Conservation (phyloP, 2,329 filamentous ascomycete genomes). For the Lizonia empirigonia region DNA sequence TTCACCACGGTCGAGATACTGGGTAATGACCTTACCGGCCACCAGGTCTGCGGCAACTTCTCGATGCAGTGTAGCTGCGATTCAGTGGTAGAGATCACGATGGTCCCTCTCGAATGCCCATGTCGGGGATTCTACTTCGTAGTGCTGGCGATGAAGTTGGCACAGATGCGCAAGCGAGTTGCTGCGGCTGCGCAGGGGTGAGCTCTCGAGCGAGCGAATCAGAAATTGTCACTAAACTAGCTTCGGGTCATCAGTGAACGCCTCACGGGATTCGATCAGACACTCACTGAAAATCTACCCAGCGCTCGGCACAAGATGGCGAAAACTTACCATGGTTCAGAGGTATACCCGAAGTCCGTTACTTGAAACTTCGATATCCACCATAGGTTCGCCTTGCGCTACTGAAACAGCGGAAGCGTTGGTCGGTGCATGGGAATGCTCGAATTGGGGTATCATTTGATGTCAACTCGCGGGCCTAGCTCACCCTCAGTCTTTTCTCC, state of each 20-base stretch:
- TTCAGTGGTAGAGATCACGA: background rate
- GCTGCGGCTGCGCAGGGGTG: slow-evolving; percentile 9
- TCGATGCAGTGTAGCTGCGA: background rate
- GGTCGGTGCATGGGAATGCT: too few relatives aligned
- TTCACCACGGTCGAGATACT: background rate
- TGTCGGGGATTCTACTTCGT: slow-evolving; percentile 1
- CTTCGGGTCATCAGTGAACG: slow-evolving; percentile 14
- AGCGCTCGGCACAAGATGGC: slow-evolving; percentile 4
- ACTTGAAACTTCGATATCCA: background rate
- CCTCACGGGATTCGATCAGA: slow-evolving; percentile 6
- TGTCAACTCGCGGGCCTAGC: slow-evolving; percentile 1
- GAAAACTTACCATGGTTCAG: background rate
- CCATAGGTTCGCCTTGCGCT: background rate
- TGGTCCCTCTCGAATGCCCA: background rate
- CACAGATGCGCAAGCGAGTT: background rate
- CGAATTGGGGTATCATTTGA: slow-evolving; percentile 19
- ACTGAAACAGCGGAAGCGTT: background rate
- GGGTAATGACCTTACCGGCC: background rate
- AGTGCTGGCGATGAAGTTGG: background rate
- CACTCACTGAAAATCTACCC: background rate
- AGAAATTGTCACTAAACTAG: background rate
- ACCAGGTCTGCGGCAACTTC: background rate
- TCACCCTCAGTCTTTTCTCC: slow-evolving; percentile 52
- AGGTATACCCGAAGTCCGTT: slow-evolving; percentile 12
- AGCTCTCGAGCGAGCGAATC: slow-evolving; percentile 1